Base-by-base conservation (phyloP, 2,329 filamentous ascomycete genomes). In the Xylaria arbuscula region DNA sequence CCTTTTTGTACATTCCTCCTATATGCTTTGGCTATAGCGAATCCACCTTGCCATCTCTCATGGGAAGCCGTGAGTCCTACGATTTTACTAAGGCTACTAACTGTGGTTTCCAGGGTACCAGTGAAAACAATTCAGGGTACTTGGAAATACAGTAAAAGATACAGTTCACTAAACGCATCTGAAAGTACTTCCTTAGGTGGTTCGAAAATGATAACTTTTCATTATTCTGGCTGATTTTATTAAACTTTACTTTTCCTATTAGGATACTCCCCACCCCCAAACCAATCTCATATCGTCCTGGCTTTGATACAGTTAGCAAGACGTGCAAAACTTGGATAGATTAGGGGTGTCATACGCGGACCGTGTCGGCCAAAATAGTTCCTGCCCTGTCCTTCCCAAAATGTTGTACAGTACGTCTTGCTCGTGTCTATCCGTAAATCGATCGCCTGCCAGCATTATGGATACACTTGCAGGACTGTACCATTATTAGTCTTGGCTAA, bases 381-480 rank as follows among this genome's bases (percentile, higher is more conserved):
- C 59, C 7, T 62, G 36, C 15, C 59, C 59, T 17, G 59, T 54
- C 42, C 34, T 54, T 2, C 42, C 48, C 13, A 62, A 45, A 32
- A 62, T 54, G 19, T 45, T 28, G 15, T 42, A 62, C 19, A 62
- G 48, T 42, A 54, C 45, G 3, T 53, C 36, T 9, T 62, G 59
- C 45, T 62, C 59, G 19, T 54, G 48, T 15, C 15, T 62, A 22
- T 40, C 24, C 8, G 59, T 62, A 19, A 62, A 62, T 13, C 59
- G 59, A 45, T 62, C 59, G 4, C 59, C 59, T 42, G 59, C 47
- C 6, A 62, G 38, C 22, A 62, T 45, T 53, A 62, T 62, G 8
- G 59, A 62, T 62, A 45, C 34, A 10, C 59, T 62, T 19, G 59
- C 59, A 32, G 34, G 5, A 15, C 59, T 62, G 13, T 9, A 24